A percentile compares a stretch with the other conserved stretches of the same genome.
Evolutionary conservation across 805 yeast species (phyloP).

Genomic region (Pichia occidentalis): DNA sequence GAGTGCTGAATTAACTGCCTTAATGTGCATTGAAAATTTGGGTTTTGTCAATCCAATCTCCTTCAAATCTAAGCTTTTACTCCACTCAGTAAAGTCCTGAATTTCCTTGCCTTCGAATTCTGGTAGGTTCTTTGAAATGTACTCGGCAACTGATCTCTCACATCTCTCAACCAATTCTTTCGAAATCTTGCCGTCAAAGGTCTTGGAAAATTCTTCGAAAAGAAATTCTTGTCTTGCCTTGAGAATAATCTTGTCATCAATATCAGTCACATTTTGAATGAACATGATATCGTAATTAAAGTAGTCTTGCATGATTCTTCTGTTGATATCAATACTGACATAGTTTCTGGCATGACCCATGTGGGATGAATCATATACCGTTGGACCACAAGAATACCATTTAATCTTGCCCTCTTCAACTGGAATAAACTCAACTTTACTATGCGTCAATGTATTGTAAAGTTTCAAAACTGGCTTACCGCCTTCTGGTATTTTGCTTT

Average conservation of each 20-base stretch:
- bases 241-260: slow-evolving; percentile 92
- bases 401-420: slow-evolving; percentile 55
- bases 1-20: slow-evolving; percentile 51
- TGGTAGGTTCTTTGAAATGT: slow-evolving; percentile 50
- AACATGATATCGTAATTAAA: slow-evolving; percentile 84
- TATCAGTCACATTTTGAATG: slow-evolving; percentile 97
- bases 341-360: slow-evolving; percentile 99
- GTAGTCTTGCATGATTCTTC: slow-evolving; percentile 83
- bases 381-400: slow-evolving; percentile 99
- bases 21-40: slow-evolving; percentile 80
- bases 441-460: slow-evolving; percentile 77
- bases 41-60: slow-evolving; percentile 54
- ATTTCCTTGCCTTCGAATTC: slow-evolving; percentile 26
- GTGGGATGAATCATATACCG: slow-evolving; percentile 92
- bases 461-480: slow-evolving; percentile 46
- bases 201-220: slow-evolving; percentile 51
- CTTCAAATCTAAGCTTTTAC: slow-evolving; percentile 39
- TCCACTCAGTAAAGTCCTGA: slow-evolving; percentile 48
- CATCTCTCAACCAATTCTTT: slow-evolving; percentile 35
- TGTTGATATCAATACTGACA: slow-evolving; percentile 87
- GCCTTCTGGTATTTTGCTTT: slow-evolving; percentile 10
- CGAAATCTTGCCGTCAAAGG: slow-evolving; percentile 27
- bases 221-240: slow-evolving; percentile 88
- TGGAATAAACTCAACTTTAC: slow-evolving; percentile 77
- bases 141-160: slow-evolving; percentile 39